Base-by-base conservation (phyloP, 225 moss, liverwort and hornwort species). In the Climacium dendroides region DNA sequence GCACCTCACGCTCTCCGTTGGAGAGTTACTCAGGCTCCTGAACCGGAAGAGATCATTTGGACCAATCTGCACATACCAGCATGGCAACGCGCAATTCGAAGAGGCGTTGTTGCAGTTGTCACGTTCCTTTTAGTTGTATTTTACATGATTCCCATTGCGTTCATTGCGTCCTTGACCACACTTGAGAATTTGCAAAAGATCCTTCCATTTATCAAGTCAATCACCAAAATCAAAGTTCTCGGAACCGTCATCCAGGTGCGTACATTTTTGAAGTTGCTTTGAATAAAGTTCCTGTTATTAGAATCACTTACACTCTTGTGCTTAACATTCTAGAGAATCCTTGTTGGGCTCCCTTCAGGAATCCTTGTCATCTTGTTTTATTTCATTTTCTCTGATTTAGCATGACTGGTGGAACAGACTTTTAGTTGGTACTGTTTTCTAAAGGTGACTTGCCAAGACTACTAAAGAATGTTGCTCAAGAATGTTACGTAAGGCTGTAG, bases 141-240 rank as follows among this genome's bases (percentile, higher is more conserved):
- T 50, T 95, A 95, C 55, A 95, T 95, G 95, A 69, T 95, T 70
- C 95, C 95, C 11, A 95, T 95, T 37, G 90, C 93, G 14, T 93
- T 95, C 45, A n/a, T 95, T 32, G 88, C 93, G 41, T 87, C 92
- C 26, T 84, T 95, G 52, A 90, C 91, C 59, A 91, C 93, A 19
- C 86, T 95, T 24, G 90, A 94, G 60, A 95, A 95, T 80, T 62
- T 95, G 54, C 55, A 59, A 25, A 83, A 80, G 22, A 19, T 91
- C 6, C 8, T 93, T n/a, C 95, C 95, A 15, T 95, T 95, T 29
- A 77, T 95, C 87, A 83, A 24, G 45, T 4, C 79, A 8, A 90
- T 95, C 18, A 3, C 2, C 57, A 88, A 70, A 20, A 90, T 92
- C 45, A 63, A 20, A 67, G 74, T 10, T 50, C 3, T 95, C 35